A percentile compares a stretch with the other conserved stretches of the same genome.
Evolutionary conservation across 179 eudicot genomes (phyloP).

Genomic region (Silene noctiflora): DNA sequence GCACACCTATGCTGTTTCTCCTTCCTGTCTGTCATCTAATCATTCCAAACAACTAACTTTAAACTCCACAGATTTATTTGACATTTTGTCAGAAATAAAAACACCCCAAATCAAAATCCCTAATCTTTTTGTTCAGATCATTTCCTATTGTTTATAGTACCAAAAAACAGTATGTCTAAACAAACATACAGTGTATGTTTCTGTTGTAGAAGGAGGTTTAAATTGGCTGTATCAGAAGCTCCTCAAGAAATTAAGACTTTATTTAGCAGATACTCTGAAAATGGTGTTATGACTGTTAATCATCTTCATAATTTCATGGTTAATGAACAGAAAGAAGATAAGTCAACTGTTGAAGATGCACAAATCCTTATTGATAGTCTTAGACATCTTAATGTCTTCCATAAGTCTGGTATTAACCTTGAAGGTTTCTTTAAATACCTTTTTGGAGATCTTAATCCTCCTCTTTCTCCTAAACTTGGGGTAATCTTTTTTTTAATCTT

Average conservation of each 20-base stretch:
- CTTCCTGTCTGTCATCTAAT: constrained; percentile 1
- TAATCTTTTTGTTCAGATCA: not conserved
- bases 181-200: constrained; percentile 75
- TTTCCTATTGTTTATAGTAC: no score
- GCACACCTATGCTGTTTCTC: not conserved
- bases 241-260: constrained; percentile 56
- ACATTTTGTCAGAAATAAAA: not conserved
- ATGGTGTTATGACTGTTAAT: constrained; percentile 60
- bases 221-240: constrained; percentile 58
- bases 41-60: constrained; percentile 16
- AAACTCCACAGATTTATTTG: not conserved
- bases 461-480: constrained; percentile 41
- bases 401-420: constrained; percentile 52
- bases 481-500: constrained; percentile 29
- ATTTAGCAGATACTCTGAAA: constrained; percentile 60
- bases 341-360: constrained; percentile 52
- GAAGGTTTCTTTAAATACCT: constrained; percentile 73
- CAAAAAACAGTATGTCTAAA: constrained; percentile 34
- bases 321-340: constrained; percentile 52
- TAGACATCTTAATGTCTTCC: constrained; percentile 51
- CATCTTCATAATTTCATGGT: constrained; percentile 52
- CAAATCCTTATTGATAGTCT: constrained; percentile 54
- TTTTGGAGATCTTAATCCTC: constrained; percentile 69
- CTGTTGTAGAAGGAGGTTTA: constrained; percentile 78
- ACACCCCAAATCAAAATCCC: constrained; percentile 9